Evolutionary conservation across 176 grass and related monocot species (phyloP).

Genomic region (Oryza officinalis): DNA sequence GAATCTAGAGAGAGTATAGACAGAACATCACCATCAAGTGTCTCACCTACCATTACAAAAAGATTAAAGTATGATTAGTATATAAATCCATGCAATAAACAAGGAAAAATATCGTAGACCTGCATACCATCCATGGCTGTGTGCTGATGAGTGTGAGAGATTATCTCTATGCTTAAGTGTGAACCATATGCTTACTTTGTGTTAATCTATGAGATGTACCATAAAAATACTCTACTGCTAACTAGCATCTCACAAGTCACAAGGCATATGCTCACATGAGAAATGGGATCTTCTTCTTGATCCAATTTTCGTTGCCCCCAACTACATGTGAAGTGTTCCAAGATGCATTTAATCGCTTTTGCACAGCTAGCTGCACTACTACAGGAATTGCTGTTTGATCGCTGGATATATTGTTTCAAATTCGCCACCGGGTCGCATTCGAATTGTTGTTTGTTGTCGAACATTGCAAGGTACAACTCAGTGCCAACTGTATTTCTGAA

Average conservation of each 20-base stretch:
- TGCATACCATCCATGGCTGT: conserved; percentile 4
- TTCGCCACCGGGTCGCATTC: neutral
- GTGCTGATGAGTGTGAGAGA: neutral
- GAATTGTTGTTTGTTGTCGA: neutral
- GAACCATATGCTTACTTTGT: neutral
- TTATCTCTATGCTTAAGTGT: conserved; percentile 8
- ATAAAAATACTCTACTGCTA: too few species aligned
- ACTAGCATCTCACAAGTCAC: conserved; percentile 5
- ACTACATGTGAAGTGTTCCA: neutral
- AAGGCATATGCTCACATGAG: conserved; percentile 26
- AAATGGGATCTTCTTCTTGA: conserved; percentile 20
- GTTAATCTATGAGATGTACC: conserved; percentile 24
- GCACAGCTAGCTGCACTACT: neutral
- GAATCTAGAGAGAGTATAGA: conserved; percentile 27
- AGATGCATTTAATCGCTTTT: conserved; percentile 5
- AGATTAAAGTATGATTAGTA: conserved; percentile 17
- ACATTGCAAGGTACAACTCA: conserved; percentile 15
- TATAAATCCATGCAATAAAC: neutral
- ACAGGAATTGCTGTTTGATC: neutral
- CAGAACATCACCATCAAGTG: conserved; percentile 35
- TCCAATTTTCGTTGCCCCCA: conserved; percentile 1
- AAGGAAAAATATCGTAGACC: neutral
- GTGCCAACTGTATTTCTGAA: conserved; percentile 11
- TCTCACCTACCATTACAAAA: conserved; percentile 35
- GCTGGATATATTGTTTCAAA: neutral